Evolutionary conservation across 2,329 filamentous ascomycete species (phyloP).

Genomic region (Calonectria pseudoreteaudii): DNA sequence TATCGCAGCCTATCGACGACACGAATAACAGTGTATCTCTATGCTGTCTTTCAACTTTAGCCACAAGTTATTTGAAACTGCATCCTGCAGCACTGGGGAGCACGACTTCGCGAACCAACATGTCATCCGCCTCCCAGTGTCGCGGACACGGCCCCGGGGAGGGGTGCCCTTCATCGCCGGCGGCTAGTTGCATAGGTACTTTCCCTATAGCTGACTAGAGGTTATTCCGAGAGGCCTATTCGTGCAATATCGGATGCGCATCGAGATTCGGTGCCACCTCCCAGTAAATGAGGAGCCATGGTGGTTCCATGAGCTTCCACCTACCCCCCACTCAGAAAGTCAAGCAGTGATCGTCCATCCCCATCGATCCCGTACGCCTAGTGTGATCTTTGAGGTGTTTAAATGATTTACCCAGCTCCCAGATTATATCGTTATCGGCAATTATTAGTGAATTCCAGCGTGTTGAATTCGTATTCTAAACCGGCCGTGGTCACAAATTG

Average conservation of each 20-base stretch:
- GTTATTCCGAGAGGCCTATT: not conserved
- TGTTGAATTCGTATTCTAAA: not conserved
- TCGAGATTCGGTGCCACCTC: conserved; percentile 14
- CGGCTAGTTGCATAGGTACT: conserved; percentile 13
- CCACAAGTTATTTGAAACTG: not conserved
- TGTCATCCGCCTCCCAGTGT: conserved; percentile 15
- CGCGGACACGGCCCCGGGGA: conserved; percentile 10
- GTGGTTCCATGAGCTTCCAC: conserved; percentile 12
- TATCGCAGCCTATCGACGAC: not conserved
- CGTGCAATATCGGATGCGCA: conserved; percentile 13
- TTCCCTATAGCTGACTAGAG: not conserved
- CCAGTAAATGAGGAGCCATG: conserved; percentile 18
- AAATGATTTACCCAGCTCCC: too few relatives aligned
- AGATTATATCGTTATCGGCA: not conserved
- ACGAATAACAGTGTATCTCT: not conserved
- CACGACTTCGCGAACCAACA: conserved; percentile 11
- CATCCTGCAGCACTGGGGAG: not conserved
- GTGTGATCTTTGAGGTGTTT: not conserved
- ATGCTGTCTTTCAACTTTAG: not conserved
- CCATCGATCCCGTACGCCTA: too few relatives aligned
- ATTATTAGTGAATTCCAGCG: not conserved
- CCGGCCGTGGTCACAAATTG: not conserved
- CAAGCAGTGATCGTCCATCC: not conserved
- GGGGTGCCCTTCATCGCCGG: not conserved
- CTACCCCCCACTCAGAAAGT: conserved; percentile 10